A percentile compares a stretch with the other conserved stretches of the same genome.
Evolutionary conservation across 164 flowering plant genomes (phyloP).

Genomic region (Saururus chinensis): DNA sequence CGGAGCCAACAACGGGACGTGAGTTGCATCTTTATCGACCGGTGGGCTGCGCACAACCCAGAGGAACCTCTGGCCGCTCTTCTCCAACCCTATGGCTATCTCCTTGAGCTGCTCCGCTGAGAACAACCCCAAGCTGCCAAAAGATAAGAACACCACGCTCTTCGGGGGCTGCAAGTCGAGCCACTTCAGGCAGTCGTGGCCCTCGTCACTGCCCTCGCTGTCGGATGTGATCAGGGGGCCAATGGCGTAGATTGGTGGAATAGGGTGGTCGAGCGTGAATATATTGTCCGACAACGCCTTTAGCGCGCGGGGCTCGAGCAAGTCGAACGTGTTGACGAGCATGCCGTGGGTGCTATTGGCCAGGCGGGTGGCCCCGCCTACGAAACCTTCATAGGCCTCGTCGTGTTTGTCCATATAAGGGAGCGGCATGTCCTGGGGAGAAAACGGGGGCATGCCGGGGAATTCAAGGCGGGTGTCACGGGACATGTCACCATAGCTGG

Average conservation of each 20-base stretch:
- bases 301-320: conserved; percentile 13
- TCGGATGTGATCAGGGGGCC: conserved; percentile 20
- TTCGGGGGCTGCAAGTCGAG: conserved; percentile 26
- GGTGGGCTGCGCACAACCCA: conserved; percentile 30
- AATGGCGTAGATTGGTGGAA: conserved; percentile 11
- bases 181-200: conserved; percentile 26
- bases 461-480: conserved; percentile 1
- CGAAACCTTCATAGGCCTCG: conserved; percentile 6
- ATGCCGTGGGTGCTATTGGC: conserved; percentile 12
- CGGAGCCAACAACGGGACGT: too few relatives aligned
- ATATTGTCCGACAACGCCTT: conserved; percentile 8
- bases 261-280: conserved; percentile 1
- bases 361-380: background rate
- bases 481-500: conserved; percentile 7
- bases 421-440: conserved; percentile 10
- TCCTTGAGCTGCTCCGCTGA: conserved; percentile 24
- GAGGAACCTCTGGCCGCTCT: conserved; percentile 27
- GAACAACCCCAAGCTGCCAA: conserved; percentile 33
- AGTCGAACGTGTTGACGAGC: conserved; percentile 23
- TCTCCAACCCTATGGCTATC: conserved; percentile 36
- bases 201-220: background rate
- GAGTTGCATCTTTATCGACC: conserved; percentile 12
- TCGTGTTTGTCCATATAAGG: conserved; percentile 10
- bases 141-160: conserved; percentile 35
- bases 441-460: conserved; percentile 15